Evolutionary conservation across 2,329 filamentous ascomycete genomes (phyloP), one percentile per base, ranked within the genome.

Genomic region (Cadophora sp.): DNA sequence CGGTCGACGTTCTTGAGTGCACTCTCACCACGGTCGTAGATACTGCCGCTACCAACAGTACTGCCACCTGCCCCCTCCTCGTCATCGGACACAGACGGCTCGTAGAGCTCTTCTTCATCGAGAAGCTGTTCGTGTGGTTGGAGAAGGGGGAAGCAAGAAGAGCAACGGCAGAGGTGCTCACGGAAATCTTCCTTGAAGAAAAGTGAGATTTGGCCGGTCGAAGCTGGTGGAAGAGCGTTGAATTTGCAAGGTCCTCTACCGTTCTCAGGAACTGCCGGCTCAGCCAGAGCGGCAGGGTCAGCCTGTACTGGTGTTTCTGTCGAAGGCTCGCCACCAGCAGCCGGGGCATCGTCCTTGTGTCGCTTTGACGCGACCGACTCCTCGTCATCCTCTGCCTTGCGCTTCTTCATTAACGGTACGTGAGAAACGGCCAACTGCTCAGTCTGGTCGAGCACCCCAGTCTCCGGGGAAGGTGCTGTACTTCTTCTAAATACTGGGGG

Each of bases 81-180:
- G 19, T 85, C 83, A 1, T 89, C 87, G 0, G 94, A 97, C 5
- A 97, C 83, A 1, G 95, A 94, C 0, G 95, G 96, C 76, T 97
- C 94, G 80, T 99, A 99, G 0, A 89, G 90, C 40, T 97, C 93
- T 83, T 99, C 96, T 79, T 97, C 94, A 76, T 98, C 94, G 11
- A 97, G 89, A 12, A 99, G 91, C 76, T 97, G 92, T 0, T 89
- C 88, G 77, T 97, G 89, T 0, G 83, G 81, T 65, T 87, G 83
- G 1, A 98, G 86, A 14, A 87, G 82, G 0, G 89, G 89, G 80
- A 93, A 97, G 82, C 94, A 97, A n/a, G 85, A 81, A 19, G 87
- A 78, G 80, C 96, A 99, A 76, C 85, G 92, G 82, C 96, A 99
- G 74, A 99, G 83, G 68, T 90, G 84, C 50, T 91, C 85, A 73